A percentile compares a stretch with the other conserved stretches of the same genome.
These are phyloP conservation scores for Pseudogymnoascus pannorum DNA, from an alignment of 2,329 filamentous ascomycete genomes.

Conservation along the genomic window DNA sequence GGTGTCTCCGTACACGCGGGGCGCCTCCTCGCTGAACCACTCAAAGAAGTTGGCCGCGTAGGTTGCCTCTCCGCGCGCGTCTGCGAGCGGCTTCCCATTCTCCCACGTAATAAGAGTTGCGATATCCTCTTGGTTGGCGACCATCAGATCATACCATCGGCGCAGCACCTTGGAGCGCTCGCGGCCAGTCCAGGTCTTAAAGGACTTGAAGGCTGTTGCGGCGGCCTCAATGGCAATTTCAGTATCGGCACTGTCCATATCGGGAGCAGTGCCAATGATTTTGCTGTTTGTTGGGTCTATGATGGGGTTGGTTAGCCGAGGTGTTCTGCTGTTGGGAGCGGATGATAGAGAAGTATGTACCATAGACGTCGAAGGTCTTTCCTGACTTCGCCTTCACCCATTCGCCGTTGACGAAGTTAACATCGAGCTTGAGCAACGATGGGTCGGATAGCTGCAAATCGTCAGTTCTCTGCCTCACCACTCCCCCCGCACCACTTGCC, in stretches of 20 bases:
- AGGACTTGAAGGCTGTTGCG: conserved; percentile 62
- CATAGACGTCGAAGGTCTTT: conserved; percentile 82
- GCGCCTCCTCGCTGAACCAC: conserved; percentile 77
- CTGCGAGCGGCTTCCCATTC: conserved; percentile 76
- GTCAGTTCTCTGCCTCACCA: not conserved
- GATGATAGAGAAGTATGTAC: conserved; percentile 33
- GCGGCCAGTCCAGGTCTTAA: conserved; percentile 64
- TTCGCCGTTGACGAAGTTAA: conserved; percentile 82
- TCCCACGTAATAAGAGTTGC: conserved; percentile 82
- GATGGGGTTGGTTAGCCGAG: not conserved
- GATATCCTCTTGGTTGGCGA: conserved; percentile 72
- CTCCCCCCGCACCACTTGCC: not conserved
- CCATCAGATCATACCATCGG: conserved; percentile 74
- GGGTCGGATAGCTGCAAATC: conserved; percentile 60
- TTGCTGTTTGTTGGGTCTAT: conserved; percentile 76
- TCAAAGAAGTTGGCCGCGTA: conserved; percentile 72
- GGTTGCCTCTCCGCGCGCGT: conserved; percentile 63
- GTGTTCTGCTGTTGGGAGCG: not conserved
- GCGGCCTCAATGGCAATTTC: conserved; percentile 80
- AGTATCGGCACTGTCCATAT: conserved; percentile 73
- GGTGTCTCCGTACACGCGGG: conserved; percentile 64
- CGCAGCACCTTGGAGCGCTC: conserved; percentile 67
- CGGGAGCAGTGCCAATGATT: conserved; percentile 74
- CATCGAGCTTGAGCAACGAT: conserved; percentile 75
- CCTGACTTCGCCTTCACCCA: conserved; percentile 82